Conservation (phyloP, 2,329 filamentous ascomycete genomes). For the Clonostachys byssicola region DNA sequence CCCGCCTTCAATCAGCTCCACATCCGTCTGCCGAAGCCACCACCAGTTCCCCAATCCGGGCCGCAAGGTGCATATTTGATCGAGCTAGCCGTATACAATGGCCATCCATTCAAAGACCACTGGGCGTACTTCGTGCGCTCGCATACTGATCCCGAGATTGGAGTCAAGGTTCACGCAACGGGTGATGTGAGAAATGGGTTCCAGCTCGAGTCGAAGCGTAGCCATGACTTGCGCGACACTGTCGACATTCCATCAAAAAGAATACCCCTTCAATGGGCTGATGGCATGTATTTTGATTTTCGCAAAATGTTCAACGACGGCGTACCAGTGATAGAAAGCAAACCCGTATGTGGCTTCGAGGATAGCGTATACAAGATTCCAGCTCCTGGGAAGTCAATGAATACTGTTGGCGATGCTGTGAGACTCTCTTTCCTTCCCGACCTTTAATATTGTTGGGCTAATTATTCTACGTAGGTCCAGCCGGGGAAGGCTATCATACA, state of each 20-base stretch:
- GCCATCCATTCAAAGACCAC: slow-evolving; percentile 25
- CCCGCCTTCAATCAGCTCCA: too few species aligned
- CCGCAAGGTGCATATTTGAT: slow-evolving; percentile 14
- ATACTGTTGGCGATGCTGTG: slow-evolving; percentile 1
- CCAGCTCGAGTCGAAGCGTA: slow-evolving; percentile 19
- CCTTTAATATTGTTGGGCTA: neutral
- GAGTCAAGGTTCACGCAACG: slow-evolving; percentile 19
- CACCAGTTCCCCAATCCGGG: slow-evolving; percentile 5
- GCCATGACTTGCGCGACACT: slow-evolving; percentile 9
- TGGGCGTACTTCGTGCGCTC: slow-evolving; percentile 24
- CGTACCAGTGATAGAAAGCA: slow-evolving; percentile 7
- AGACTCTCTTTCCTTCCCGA: neutral
- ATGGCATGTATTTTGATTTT: slow-evolving; percentile 12
- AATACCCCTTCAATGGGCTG: slow-evolving; percentile 22
- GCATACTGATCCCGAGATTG: slow-evolving; percentile 6
- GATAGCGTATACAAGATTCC: slow-evolving; percentile 7
- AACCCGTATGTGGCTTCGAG: slow-evolving; percentile 19
- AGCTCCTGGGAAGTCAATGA: slow-evolving; percentile 9
- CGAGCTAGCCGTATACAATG: slow-evolving; percentile 21
- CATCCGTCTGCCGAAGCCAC: neutral
- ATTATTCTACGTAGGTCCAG: neutral
- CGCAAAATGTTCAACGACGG: slow-evolving; percentile 16
- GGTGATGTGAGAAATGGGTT: slow-evolving; percentile 24
- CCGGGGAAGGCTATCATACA: slow-evolving; percentile 15
- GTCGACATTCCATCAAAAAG: slow-evolving; percentile 10